Conservation (phyloP, 495 filamentous ascomycete genomes). For the Xylaria telfairii region DNA sequence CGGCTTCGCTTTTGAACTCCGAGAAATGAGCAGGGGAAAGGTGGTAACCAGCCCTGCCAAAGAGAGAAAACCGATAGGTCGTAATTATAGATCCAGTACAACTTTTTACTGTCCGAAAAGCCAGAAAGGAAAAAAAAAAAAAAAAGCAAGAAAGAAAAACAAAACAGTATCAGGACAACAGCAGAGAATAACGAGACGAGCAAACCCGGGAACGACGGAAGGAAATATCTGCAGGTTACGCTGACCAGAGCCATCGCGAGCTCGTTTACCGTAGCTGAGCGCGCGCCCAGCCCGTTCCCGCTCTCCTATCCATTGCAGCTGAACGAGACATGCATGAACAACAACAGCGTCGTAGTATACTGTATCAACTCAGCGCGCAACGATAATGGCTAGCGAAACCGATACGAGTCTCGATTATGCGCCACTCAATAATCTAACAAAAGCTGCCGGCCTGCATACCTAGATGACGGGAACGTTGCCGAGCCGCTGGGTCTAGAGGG, state of each 20-base stretch:
- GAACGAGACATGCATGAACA: background rate
- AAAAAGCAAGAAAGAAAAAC: too few species aligned
- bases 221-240: background rate
- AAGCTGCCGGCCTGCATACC: background rate
- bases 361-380: background rate
- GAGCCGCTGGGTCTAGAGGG: slow-evolving; percentile 1
- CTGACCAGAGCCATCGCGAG: slow-evolving; percentile 12
- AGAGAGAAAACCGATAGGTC: background rate
- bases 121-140: too few species aligned
- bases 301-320: slow-evolving; percentile 1
- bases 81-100: background rate
- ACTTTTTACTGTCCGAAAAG: background rate
- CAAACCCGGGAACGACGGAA: slow-evolving; percentile 14
- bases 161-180: background rate
- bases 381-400: background rate
- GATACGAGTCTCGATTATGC: slow-evolving; percentile 5
- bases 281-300: slow-evolving; percentile 7
- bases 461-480: slow-evolving; percentile 11
- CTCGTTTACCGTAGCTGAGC: slow-evolving; percentile 17
- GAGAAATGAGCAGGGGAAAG: background rate
- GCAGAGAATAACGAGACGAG: background rate
- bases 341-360: background rate
- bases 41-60: background rate
- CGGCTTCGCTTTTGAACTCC: background rate
- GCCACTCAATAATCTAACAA: slow-evolving; percentile 2